Percentiles rank a stretch among this genome's conserved stretches.
These are phyloP conservation scores for Elsinoe fawcettii DNA, from an alignment of 2,329 filamentous ascomycete genomes.

Conservation along the genomic window DNA sequence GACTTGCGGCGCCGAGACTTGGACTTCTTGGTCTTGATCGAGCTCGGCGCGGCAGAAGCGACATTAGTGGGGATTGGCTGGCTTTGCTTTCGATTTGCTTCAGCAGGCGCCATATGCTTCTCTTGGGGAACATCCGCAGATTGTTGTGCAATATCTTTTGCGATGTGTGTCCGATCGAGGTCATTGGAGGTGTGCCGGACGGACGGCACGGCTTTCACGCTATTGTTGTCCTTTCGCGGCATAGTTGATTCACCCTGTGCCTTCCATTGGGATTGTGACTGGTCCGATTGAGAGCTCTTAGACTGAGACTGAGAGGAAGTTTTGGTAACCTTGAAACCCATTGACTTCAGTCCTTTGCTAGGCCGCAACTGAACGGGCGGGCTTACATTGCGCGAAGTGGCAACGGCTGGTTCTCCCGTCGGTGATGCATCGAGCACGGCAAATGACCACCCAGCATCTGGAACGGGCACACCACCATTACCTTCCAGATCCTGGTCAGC, in stretches of 20 bases:
- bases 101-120: neutral
- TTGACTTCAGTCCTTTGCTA: neutral
- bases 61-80: neutral
- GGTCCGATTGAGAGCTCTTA: neutral
- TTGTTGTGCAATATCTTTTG: neutral
- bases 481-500: neutral
- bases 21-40: neutral
- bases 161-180: neutral
- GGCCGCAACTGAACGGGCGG: neutral
- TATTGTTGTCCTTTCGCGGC: neutral
- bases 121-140: neutral
- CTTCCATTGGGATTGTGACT: neutral
- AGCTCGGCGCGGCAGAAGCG: neutral
- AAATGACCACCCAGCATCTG: constrained; percentile 2
- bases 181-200: neutral
- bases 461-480: neutral
- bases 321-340: constrained; percentile 15
- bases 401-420: neutral
- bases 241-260: neutral
- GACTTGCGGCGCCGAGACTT: neutral
- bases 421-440: constrained; percentile 3
- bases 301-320: constrained; percentile 2
- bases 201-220: neutral
- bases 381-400: neutral
- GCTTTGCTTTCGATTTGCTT: neutral